Conservation (phyloP, 2,329 filamentous ascomycete genomes). For the Pseudopithomyces maydicus region DNA sequence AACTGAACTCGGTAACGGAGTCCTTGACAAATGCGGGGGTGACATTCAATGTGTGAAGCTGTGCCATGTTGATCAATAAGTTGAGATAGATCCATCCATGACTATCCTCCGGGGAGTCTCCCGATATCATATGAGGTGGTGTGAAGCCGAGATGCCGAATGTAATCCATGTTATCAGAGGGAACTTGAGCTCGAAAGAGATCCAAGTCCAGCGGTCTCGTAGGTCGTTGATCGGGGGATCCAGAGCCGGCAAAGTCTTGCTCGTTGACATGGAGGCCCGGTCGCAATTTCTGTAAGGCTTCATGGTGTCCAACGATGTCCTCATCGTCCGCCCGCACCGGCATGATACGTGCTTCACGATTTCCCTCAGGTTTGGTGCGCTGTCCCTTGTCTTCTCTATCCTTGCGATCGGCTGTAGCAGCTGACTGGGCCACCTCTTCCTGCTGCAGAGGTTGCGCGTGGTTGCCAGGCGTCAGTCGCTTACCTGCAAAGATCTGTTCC, state of each 20-base stretch:
- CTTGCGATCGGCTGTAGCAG: slow-evolving; percentile 52
- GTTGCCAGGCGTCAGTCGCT: slow-evolving; percentile 51
- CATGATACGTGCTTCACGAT: slow-evolving; percentile 55
- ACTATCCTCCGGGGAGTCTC: slow-evolving; percentile 62
- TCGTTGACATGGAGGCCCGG: slow-evolving; percentile 23
- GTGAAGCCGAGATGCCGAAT: slow-evolving; percentile 75
- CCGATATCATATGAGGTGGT: slow-evolving; percentile 60
- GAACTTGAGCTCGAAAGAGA: slow-evolving; percentile 75
- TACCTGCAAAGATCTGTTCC: slow-evolving; percentile 83
- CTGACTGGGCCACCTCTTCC: slow-evolving; percentile 62
- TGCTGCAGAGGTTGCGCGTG: slow-evolving; percentile 60
- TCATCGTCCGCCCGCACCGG: slow-evolving; percentile 19
- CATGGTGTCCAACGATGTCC: slow-evolving; percentile 20
- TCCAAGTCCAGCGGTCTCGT: slow-evolving; percentile 79
- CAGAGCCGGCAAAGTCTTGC: slow-evolving; percentile 34
- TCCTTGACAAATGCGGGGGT: slow-evolving; percentile 77
- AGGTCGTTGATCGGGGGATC: slow-evolving; percentile 71
- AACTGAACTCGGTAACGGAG: slow-evolving; percentile 72
- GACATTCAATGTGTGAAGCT: slow-evolving; percentile 84
- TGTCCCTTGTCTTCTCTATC: slow-evolving; percentile 49
- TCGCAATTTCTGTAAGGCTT: slow-evolving; percentile 21
- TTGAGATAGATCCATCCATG: slow-evolving; percentile 86
- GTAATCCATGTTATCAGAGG: slow-evolving; percentile 78
- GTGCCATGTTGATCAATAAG: slow-evolving; percentile 78
- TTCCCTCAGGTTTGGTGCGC: slow-evolving; percentile 44